Evolutionary conservation across 1,139 yeast species (phyloP).

Genomic region (Sugiyamaella neomexicana): DNA sequence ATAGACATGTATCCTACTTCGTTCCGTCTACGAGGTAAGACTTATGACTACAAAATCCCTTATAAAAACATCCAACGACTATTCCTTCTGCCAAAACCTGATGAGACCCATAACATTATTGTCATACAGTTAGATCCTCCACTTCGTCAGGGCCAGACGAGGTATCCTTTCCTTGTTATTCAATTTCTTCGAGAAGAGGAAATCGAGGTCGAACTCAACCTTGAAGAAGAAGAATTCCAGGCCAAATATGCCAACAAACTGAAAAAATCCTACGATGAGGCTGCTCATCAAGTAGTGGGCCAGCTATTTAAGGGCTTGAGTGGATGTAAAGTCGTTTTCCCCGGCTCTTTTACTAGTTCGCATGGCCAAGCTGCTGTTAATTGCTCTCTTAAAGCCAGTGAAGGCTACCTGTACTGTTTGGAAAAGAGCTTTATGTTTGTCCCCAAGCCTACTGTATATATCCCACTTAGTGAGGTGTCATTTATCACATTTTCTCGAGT

Average conservation of each 20-base stretch:
- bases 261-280: conserved; percentile 73
- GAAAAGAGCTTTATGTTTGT: conserved; percentile 89
- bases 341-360: conserved; percentile 77
- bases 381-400: conserved; percentile 92
- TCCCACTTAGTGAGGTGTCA: conserved; percentile 80
- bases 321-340: conserved; percentile 79
- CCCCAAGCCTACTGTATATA: conserved; percentile 90
- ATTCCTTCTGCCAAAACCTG: conserved; percentile 90
- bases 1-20: conserved; percentile 89
- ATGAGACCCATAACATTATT: conserved; percentile 84
- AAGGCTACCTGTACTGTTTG: conserved; percentile 86
- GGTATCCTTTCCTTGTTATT: conserved; percentile 87
- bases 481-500: conserved; percentile 84
- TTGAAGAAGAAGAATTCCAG: conserved; percentile 80
- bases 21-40: conserved; percentile 91
- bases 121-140: conserved; percentile 96
- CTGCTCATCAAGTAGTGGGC: conserved; percentile 82
- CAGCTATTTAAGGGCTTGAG: conserved; percentile 90
- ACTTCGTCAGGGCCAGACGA: conserved; percentile 88
- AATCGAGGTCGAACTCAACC: conserved; percentile 83
- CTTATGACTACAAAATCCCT: conserved; percentile 94
- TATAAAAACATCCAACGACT: conserved; percentile 87
- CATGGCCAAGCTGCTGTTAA: conserved; percentile 75
- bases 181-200: conserved; percentile 91
- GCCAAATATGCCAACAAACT: conserved; percentile 74